Evolutionary conservation across 140 eudicot species (phyloP).

Genomic region (Ambrosia hybrid): DNA sequence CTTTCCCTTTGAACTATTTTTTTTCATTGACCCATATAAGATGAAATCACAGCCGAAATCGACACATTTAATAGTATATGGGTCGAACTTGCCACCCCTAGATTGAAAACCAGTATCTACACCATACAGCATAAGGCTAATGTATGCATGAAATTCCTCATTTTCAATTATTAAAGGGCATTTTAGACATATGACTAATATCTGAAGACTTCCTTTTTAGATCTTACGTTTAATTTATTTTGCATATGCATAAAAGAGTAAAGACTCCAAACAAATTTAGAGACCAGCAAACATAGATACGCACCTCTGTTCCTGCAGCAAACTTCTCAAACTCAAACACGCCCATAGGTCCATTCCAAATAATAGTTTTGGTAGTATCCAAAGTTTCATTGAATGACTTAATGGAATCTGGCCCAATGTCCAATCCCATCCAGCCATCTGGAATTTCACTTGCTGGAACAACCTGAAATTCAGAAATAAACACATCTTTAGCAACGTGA

Average conservation of each 20-base stretch:
- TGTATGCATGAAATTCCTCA: neutral
- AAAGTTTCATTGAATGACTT: constrained; percentile 70
- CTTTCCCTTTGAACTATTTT: neutral
- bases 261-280: neutral
- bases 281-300: constrained; percentile 30
- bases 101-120: neutral
- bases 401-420: constrained; percentile 85
- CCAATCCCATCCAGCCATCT: constrained; percentile 98
- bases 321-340: constrained; percentile 94
- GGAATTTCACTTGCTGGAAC: constrained; percentile 81
- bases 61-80: neutral
- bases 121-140: neutral
- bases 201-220: too few species aligned
- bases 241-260: neutral
- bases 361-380: constrained; percentile 79
- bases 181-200: constrained; percentile 1
- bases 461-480: constrained; percentile 35
- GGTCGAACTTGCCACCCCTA: neutral
- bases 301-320: constrained; percentile 93
- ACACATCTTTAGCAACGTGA: constrained; percentile 14
- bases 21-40: neutral
- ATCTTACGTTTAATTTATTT: too few species aligned
- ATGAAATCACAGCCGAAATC: neutral
- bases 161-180: constrained; percentile 5
- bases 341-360: constrained; percentile 99